A percentile compares a stretch with the other conserved stretches of the same genome.
Conservation (phyloP, 2,329 filamentous ascomycete genomes). For the Amylocarpus encephaloides region DNA sequence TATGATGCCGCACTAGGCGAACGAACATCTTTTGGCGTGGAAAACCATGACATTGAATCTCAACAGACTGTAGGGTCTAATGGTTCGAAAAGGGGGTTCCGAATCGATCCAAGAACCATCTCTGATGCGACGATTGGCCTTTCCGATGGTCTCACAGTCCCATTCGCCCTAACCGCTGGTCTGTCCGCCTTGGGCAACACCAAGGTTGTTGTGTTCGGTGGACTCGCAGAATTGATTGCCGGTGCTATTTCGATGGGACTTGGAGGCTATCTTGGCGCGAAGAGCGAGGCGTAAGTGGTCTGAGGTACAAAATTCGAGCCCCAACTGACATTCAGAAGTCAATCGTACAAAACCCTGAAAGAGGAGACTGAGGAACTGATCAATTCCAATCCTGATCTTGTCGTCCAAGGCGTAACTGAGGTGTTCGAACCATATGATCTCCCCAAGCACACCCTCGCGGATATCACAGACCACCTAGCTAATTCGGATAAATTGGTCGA, state of each 20-base stretch:
- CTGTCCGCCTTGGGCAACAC: conserved; percentile 44
- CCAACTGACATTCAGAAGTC: conserved; percentile 22
- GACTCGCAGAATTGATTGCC: conserved; percentile 54
- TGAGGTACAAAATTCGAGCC: background rate
- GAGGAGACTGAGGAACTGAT: conserved; percentile 26
- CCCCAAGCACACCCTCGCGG: conserved; percentile 25
- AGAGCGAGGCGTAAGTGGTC: conserved; percentile 36
- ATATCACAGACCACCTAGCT: conserved; percentile 32
- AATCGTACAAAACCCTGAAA: conserved; percentile 28
- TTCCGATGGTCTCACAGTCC: conserved; percentile 56
- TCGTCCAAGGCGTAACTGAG: conserved; percentile 28
- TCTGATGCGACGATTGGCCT: conserved; percentile 55
- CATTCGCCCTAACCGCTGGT: conserved; percentile 57
- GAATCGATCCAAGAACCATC: conserved; percentile 33
- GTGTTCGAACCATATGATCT: conserved; percentile 33
- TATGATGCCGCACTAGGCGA: background rate
- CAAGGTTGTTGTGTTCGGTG: conserved; percentile 50
- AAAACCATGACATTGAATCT: conserved; percentile 24
- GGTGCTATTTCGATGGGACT: conserved; percentile 58
- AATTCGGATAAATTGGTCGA: conserved; percentile 30
- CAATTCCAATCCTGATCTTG: conserved; percentile 20
- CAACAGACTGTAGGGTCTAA: conserved; percentile 21
- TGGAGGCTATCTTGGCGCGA: conserved; percentile 51
- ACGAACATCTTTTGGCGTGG: background rate
- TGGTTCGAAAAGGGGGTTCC: conserved; percentile 21